These are phyloP conservation scores for Tephrocybe sp. DNA, from an alignment of 768 basidiomycete species.

Conservation along the genomic window DNA sequence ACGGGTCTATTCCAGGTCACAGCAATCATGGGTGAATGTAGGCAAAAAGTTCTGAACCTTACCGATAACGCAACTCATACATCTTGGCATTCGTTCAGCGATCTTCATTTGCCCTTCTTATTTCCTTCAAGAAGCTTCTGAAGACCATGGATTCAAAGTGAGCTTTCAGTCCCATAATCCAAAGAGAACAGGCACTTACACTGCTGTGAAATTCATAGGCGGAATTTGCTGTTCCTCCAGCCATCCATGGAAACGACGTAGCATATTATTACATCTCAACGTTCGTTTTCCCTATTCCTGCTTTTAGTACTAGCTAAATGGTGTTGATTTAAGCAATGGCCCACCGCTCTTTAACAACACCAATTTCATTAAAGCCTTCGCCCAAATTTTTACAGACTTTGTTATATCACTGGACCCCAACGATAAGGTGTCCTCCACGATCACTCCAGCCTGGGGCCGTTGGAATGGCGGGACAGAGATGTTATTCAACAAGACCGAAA, in stretches of 20 bases:
- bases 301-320: background rate
- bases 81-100: constrained; percentile 25
- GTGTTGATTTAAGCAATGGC: constrained; percentile 1
- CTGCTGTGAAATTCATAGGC: constrained; percentile 22
- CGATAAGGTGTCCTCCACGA: constrained; percentile 26
- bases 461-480: constrained; percentile 36
- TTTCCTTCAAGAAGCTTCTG: constrained; percentile 30
- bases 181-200: background rate
- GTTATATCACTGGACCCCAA: constrained; percentile 28
- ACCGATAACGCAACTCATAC: background rate
- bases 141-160: constrained; percentile 31
- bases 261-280: constrained; percentile 35
- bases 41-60: background rate
- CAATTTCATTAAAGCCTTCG: constrained; percentile 33
- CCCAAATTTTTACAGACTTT: constrained; percentile 36
- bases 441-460: constrained; percentile 32
- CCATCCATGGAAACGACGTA: constrained; percentile 33
- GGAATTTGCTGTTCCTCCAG: constrained; percentile 43
- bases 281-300: constrained; percentile 21
- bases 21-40: constrained; percentile 39
- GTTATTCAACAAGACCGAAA: constrained; percentile 42
- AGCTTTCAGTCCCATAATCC: background rate
- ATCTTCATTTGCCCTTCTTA: constrained; percentile 47
- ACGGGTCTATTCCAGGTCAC: constrained; percentile 29
- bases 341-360: constrained; percentile 30